Percentiles rank a stretch among this genome's conserved stretches.
phyloP scores from a whole-genome alignment of 2,329 filamentous ascomycete species.

The Penicillium freii region DNA sequence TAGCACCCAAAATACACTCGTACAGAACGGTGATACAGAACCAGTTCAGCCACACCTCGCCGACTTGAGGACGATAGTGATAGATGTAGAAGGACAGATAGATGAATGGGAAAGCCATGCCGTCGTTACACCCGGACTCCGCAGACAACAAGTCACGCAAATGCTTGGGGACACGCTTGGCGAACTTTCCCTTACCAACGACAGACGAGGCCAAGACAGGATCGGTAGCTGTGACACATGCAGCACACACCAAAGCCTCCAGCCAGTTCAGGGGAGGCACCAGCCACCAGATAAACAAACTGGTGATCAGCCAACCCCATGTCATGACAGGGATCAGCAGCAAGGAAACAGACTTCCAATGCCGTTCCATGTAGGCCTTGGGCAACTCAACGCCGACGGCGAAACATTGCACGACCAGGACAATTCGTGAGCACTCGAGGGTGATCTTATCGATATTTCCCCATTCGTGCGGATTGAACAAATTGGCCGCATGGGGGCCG shows the following conservation, averaged over 20 bases:
- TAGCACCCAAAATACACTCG: slow-evolving; percentile 88
- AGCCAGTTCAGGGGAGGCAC: slow-evolving; percentile 77
- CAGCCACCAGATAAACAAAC: slow-evolving; percentile 93
- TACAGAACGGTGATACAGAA: slow-evolving; percentile 87
- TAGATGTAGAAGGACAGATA: slow-evolving; percentile 91
- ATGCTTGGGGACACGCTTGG: slow-evolving; percentile 96
- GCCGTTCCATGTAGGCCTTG: slow-evolving; percentile 85
- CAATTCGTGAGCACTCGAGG: slow-evolving; percentile 68
- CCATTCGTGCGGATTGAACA: slow-evolving; percentile 62
- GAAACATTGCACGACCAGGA: slow-evolving; percentile 71
- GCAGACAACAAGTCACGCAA: slow-evolving; percentile 90
- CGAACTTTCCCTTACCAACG: slow-evolving; percentile 98
- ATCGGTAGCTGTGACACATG: slow-evolving; percentile 95
- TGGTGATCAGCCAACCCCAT: slow-evolving; percentile 79
- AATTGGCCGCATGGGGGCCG: slow-evolving; percentile 63
- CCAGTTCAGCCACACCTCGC: slow-evolving; percentile 76
- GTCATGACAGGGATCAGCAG: slow-evolving; percentile 96
- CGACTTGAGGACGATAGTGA: slow-evolving; percentile 68
- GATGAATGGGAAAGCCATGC: slow-evolving; percentile 98
- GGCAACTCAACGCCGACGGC: slow-evolving; percentile 70
- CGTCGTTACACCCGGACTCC: slow-evolving; percentile 98
- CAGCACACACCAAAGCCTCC: slow-evolving; percentile 80
- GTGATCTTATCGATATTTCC: slow-evolving; percentile 67
- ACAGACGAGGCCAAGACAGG: slow-evolving; percentile 96
- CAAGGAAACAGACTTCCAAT: slow-evolving; percentile 89